phyloP scores from a whole-genome alignment of 108 stramenopile species.

The Cylindrotheca fusiformis region DNA sequence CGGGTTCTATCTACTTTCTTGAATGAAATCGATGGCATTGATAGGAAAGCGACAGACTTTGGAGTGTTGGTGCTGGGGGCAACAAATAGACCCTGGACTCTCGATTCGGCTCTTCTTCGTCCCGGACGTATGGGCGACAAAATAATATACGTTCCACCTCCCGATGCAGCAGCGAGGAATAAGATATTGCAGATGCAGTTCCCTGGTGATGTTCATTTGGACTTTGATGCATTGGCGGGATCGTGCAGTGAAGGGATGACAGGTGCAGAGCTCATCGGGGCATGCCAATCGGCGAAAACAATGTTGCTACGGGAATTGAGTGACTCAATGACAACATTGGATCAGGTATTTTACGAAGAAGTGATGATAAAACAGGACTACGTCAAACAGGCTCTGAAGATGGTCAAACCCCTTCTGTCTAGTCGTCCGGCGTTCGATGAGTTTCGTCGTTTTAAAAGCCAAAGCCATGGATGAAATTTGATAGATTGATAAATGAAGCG shows the following conservation, averaged over 20 bases:
- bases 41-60: conserved; percentile 55
- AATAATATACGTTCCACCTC: conserved; percentile 90
- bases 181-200: conserved; percentile 84
- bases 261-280: conserved; percentile 85
- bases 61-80: conserved; percentile 88
- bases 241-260: conserved; percentile 72
- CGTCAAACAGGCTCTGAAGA: conserved; percentile 22
- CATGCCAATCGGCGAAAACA: conserved; percentile 72
- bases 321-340: background rate
- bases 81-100: conserved; percentile 80
- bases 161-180: conserved; percentile 85
- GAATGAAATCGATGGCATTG: conserved; percentile 98
- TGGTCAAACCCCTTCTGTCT: conserved; percentile 45
- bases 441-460: conserved; percentile 41
- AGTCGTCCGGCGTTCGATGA: conserved; percentile 35
- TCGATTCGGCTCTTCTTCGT: conserved; percentile 73
- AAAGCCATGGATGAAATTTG: background rate
- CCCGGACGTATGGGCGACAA: conserved; percentile 89
- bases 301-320: conserved; percentile 39
- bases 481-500: background rate
- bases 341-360: background rate
- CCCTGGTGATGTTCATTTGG: conserved; percentile 1
- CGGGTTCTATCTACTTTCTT: conserved; percentile 93
- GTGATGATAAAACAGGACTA: conserved; percentile 17
- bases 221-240: conserved; percentile 43